Evolutionary conservation across 2,329 filamentous ascomycete species (phyloP).

Genomic region (Monilinia aucupariae): DNA sequence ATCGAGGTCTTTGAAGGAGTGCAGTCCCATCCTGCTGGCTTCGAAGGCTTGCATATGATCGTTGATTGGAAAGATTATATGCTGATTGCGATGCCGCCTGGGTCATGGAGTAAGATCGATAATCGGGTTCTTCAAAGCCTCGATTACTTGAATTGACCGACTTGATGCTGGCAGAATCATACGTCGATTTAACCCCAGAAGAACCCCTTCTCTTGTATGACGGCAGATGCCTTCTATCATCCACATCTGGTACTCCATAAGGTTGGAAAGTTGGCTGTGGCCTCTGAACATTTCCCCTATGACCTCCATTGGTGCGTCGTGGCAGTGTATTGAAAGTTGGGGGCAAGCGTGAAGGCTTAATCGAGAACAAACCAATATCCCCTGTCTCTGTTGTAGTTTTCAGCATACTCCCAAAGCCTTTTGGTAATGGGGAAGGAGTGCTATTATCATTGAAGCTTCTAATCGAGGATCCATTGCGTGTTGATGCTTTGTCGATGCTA

Average conservation of each 20-base stretch:
- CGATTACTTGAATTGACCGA: slow-evolving; percentile 37
- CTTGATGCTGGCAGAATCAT: slow-evolving; percentile 46
- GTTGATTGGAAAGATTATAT: slow-evolving; percentile 42
- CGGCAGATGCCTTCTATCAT: slow-evolving; percentile 43
- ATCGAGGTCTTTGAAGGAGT: slow-evolving; percentile 48
- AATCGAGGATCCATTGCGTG: slow-evolving; percentile 36
- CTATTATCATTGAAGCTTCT: slow-evolving; percentile 38
- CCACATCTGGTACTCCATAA: slow-evolving; percentile 33
- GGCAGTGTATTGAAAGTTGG: slow-evolving; percentile 24
- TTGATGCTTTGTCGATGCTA: slow-evolving; percentile 19
- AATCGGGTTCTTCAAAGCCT: slow-evolving; percentile 41
- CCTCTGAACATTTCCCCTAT: slow-evolving; percentile 24
- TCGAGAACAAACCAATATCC: slow-evolving; percentile 58
- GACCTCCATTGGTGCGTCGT: slow-evolving; percentile 21
- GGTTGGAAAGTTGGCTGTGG: slow-evolving; percentile 24
- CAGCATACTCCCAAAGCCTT: slow-evolving; percentile 57
- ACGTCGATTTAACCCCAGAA: slow-evolving; percentile 53
- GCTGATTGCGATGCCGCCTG: slow-evolving; percentile 37
- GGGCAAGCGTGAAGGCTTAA: slow-evolving; percentile 39
- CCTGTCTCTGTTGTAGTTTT: slow-evolving; percentile 61
- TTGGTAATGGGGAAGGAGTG: slow-evolving; percentile 44
- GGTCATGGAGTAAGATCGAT: slow-evolving; percentile 51
- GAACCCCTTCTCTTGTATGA: slow-evolving; percentile 44
- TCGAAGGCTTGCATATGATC: slow-evolving; percentile 45
- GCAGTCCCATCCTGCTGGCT: slow-evolving; percentile 40